Base-by-base conservation (phyloP, 1,284 basidiomycete species). In the Apiotrichum siamense region DNA sequence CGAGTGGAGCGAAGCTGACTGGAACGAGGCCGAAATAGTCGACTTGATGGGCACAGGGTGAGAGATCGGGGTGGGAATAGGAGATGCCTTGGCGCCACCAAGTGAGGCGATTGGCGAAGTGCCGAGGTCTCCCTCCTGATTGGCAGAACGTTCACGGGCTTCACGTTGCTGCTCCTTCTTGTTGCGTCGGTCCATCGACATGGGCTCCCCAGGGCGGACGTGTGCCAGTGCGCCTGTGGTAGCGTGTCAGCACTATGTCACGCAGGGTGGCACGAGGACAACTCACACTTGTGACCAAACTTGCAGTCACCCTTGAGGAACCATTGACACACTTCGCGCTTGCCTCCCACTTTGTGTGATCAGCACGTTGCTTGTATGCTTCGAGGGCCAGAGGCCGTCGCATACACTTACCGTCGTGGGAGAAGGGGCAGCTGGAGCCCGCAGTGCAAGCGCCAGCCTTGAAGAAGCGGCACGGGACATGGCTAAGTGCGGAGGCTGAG, bases 391-490 rank as follows among this genome's bases (percentile, higher is more conserved):
- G 20, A 10, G 37, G 18, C 24, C 11, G 15, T 6, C n/a, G 18
- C 3, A 18, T 23, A 37, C 4, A 63, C 69, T 63, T 43, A 71
- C 69, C 27, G 29, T 69, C 69, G 52, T 97, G 93, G 29, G 91
- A 94, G 80, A 97, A 97, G 25, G 90, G 91, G 73, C 93, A 97
- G 23, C 87, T 86, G n/a, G 87, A 79, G 39, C 93, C 93, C 23
- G 93, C 93, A 12, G 92, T 94, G 76, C 93, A 93, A 24, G 84
- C 86, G 31, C 89, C 87, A 55, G 88, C 87, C 71, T 87, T 90
- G 83, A 86, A 97, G 81, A 98, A 97, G 76, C 96, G 91, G 80
- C 94, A 98, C 3, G 93, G 93, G 24, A 98, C 94, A 78, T 97
- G 93, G 12, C 88, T 89, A 49, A 97, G 81, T 18, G 61, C 61